These are phyloP conservation scores for Flaveria trinervia DNA, from an alignment of 129 eudicot species.

Conservation along the genomic window DNA sequence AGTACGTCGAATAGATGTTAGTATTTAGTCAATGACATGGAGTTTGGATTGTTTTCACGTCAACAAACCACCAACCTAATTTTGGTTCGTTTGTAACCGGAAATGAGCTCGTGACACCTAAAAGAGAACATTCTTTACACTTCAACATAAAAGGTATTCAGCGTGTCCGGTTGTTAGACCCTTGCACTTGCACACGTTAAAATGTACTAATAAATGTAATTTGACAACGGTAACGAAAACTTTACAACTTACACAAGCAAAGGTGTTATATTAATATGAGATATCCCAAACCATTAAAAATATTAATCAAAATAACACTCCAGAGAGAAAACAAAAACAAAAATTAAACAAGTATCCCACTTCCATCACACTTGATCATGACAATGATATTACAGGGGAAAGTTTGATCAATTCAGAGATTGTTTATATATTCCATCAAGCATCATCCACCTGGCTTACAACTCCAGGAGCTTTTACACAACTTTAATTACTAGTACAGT, in stretches of 20 bases:
- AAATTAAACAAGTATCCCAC: conserved; percentile 33
- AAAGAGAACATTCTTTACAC: neutral
- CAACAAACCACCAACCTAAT: too few species aligned
- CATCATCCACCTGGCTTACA: conserved; percentile 37
- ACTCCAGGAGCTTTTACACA: conserved; percentile 40
- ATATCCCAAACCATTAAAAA: conserved; percentile 37
- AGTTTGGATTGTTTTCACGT: too few species aligned
- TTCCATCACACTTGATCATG: conserved; percentile 45
- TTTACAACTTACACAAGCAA: conserved; percentile 28
- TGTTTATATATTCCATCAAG: conserved; percentile 34
- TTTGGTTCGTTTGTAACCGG: neutral
- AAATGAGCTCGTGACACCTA: too few species aligned
- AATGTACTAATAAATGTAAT: neutral
- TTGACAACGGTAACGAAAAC: neutral
- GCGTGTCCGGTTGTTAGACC: neutral
- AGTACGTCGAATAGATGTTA: too few species aligned
- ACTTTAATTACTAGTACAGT: conserved; percentile 42
- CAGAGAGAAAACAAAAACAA: neutral
- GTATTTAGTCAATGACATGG: too few species aligned
- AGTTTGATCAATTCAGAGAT: conserved; percentile 32
- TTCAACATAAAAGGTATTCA: neutral
- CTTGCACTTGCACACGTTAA: neutral
- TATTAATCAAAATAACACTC: conserved; percentile 37
- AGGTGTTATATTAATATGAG: conserved; percentile 41
- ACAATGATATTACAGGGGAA: conserved; percentile 37